phyloP scores from a whole-genome alignment of 768 basidiomycete species.

The Terana coerulea region DNA sequence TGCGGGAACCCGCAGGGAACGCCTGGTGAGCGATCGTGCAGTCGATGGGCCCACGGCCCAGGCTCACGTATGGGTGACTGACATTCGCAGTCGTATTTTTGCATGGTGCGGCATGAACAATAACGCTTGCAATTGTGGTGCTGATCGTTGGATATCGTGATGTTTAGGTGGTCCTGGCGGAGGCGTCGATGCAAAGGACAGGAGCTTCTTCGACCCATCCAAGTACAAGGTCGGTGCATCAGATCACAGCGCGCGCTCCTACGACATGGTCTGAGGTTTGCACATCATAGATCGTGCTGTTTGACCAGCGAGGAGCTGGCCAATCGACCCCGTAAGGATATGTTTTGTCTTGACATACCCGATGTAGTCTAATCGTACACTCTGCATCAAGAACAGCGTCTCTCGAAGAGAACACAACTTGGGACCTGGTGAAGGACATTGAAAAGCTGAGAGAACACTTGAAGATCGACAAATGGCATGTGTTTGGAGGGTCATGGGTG shows the following conservation, averaged over 20 bases:
- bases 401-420: slow-evolving; percentile 87
- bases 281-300: slow-evolving; percentile 75
- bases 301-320: slow-evolving; percentile 89
- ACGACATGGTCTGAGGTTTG: background rate
- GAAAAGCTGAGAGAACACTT: slow-evolving; percentile 79
- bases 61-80: no score
- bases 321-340: slow-evolving; percentile 83
- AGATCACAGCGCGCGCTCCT: background rate
- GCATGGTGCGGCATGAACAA: slow-evolving; percentile 48
- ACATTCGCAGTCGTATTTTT: slow-evolving; percentile 63
- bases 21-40: slow-evolving; percentile 50
- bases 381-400: slow-evolving; percentile 54
- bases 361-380: no score
- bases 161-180: slow-evolving; percentile 80
- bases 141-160: background rate
- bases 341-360: no score
- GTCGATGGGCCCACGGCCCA: background rate
- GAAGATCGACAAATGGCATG: slow-evolving; percentile 82
- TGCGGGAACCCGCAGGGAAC: slow-evolving; percentile 73
- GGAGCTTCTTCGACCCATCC: slow-evolving; percentile 76
- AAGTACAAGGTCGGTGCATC: slow-evolving; percentile 66
- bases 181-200: slow-evolving; percentile 62
- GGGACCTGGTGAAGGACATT: slow-evolving; percentile 89
- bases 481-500: slow-evolving; percentile 94
- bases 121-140: background rate